Conservation (phyloP, 495 filamentous ascomycete genomes). For the Aspergillus conjunctus region DNA sequence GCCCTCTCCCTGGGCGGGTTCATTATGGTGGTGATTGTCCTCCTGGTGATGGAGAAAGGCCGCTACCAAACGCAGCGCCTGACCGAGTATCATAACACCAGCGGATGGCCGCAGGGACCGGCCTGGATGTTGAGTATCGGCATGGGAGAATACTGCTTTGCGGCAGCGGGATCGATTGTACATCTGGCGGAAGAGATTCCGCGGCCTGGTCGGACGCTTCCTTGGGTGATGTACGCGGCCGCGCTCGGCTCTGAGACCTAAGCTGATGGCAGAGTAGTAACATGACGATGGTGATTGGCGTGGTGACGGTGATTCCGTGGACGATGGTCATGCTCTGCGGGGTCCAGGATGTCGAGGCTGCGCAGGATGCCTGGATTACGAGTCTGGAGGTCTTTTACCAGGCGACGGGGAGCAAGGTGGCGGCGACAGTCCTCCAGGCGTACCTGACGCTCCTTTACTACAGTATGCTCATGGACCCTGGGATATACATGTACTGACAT, state of each 20-base stretch:
- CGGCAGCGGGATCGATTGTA: constrained; percentile 24
- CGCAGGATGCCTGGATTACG: constrained; percentile 29
- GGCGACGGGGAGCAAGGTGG: constrained; percentile 30
- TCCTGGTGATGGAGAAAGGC: constrained; percentile 23
- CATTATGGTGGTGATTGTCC: constrained; percentile 20
- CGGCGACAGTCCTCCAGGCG: constrained; percentile 29
- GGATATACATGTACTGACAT: neutral
- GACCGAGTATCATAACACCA: constrained; percentile 23
- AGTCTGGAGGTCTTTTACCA: constrained; percentile 37
- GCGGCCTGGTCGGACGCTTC: constrained; percentile 27
- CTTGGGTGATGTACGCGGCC: constrained; percentile 28
- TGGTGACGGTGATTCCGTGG: constrained; percentile 34
- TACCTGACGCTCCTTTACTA: constrained; percentile 37
- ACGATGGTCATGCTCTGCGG: constrained; percentile 32
- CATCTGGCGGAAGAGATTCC: constrained; percentile 39
- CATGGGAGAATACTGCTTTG: constrained; percentile 24
- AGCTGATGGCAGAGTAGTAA: constrained; percentile 19
- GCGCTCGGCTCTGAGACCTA: neutral
- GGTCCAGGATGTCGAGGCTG: constrained; percentile 35
- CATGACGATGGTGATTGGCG: constrained; percentile 28
- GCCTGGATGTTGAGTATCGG: constrained; percentile 31
- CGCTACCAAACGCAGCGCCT: constrained; percentile 24
- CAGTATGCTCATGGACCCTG: constrained; percentile 21
- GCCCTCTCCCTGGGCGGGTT: constrained; percentile 26
- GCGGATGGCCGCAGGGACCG: constrained; percentile 29